A percentile compares a stretch with the other conserved stretches of the same genome.
phyloP scores from a whole-genome alignment of 441 rosid genomes.

The Omphalea diandra region DNA sequence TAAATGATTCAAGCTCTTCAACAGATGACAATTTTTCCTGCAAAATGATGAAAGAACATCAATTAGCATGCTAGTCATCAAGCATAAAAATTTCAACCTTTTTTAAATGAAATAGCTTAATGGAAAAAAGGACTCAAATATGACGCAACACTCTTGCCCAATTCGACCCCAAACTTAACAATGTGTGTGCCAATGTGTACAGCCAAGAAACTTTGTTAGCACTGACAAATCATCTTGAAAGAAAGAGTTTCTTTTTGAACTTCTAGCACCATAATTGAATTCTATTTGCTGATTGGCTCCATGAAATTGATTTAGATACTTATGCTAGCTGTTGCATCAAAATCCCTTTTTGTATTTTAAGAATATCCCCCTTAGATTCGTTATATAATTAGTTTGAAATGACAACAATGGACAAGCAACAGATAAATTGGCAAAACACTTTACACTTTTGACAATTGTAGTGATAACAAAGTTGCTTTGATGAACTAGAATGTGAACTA shows the following conservation, averaged over 20 bases:
- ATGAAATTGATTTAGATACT: not conserved
- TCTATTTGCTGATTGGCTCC: not conserved
- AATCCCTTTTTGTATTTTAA: too few species aligned
- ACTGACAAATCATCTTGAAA: not conserved
- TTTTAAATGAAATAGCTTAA: not conserved
- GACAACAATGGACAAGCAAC: not conserved
- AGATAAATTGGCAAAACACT: not conserved
- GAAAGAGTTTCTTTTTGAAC: not conserved
- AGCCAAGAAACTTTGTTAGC: not conserved
- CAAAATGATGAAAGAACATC: slow-evolving; percentile 19
- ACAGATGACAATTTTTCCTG: slow-evolving; percentile 70
- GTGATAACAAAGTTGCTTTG: not conserved
- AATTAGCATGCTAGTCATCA: slow-evolving; percentile 9
- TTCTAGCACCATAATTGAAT: not conserved
- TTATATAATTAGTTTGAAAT: not conserved
- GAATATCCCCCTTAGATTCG: too few species aligned
- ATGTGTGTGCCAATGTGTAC: not conserved
- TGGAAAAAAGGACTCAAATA: not conserved
- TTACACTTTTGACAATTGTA: not conserved
- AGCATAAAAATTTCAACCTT: not conserved
- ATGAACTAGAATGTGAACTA: not conserved
- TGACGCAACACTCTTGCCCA: slow-evolving; percentile 7
- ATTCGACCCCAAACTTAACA: not conserved
- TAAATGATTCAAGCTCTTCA: slow-evolving; percentile 59
- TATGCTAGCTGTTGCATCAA: not conserved